Percentiles rank a stretch among this genome's conserved stretches.
Evolutionary conservation across 139 green algal species (phyloP).

Genomic region (Klebsormidium nitens): DNA sequence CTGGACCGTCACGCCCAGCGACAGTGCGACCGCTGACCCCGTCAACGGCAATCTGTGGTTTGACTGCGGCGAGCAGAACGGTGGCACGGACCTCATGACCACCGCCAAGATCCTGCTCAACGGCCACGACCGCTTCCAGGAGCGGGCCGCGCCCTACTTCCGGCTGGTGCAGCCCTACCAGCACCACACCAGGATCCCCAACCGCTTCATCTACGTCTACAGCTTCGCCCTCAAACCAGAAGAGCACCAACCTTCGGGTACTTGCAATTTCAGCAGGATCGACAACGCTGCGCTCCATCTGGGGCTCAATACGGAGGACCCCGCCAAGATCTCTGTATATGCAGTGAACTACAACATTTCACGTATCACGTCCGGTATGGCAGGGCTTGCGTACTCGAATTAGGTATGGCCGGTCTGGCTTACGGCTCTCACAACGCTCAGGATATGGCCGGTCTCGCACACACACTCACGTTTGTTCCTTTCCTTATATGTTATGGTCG

Average conservation of each 20-base stretch:
- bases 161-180: neutral
- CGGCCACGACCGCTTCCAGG: neutral
- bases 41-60: neutral
- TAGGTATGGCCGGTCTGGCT: too few species aligned
- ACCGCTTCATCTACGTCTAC: slow-evolving; percentile 12
- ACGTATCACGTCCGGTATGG: too few species aligned
- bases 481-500: too few species aligned
- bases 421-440: too few species aligned
- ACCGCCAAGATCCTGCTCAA: neutral
- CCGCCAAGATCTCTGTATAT: too few species aligned
- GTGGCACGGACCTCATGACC: neutral
- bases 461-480: too few species aligned
- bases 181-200: neutral
- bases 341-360: too few species aligned
- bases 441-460: too few species aligned
- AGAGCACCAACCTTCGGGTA: slow-evolving; percentile 23
- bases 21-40: too few species aligned
- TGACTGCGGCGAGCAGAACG: too few species aligned
- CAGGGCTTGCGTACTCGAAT: too few species aligned
- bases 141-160: neutral
- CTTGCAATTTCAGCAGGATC: slow-evolving; percentile 35
- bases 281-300: slow-evolving; percentile 30
- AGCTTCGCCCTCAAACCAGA: slow-evolving; percentile 22
- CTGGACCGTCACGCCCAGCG: neutral
- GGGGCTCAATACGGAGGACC: too few species aligned